Conservation (phyloP, 2,329 filamentous ascomycete genomes). For the Davidsoniella eucalypti region DNA sequence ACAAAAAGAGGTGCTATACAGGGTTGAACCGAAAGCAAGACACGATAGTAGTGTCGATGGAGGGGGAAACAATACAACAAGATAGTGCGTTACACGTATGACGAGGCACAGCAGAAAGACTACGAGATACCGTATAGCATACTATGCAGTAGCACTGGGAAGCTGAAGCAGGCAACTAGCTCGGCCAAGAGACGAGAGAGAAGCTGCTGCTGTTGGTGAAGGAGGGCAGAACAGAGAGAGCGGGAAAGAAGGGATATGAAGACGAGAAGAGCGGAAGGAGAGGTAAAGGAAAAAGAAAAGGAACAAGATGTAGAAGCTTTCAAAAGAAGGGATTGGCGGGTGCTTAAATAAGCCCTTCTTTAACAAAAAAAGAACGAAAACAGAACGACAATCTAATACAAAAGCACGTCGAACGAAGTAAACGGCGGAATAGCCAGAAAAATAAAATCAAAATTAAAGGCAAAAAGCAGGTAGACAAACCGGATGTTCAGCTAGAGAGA, state of each 20-base stretch:
- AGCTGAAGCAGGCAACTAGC: not conserved
- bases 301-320: no score
- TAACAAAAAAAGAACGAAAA: no score
- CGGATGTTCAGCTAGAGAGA: no score
- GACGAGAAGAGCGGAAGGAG: slow-evolving; percentile 1
- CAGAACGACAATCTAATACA: no score
- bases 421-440: no score
- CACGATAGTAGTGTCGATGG: not conserved
- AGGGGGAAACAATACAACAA: not conserved
- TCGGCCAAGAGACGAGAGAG: not conserved
- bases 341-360: no score
- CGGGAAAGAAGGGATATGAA: slow-evolving; percentile 2
- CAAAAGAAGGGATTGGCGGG: no score
- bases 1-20: not conserved
- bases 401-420: no score
- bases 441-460: no score
- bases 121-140: not conserved
- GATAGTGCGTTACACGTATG: no score
- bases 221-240: not conserved
- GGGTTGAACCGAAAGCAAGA: not conserved
- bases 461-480: no score
- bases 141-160: not conserved
- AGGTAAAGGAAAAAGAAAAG: not conserved
- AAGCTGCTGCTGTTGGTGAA: not conserved
- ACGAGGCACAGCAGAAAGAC: not conserved